Percentiles rank a stretch among this genome's conserved stretches.
Evolutionary conservation across 257 asterid genomes (phyloP).

Genomic region (Capsicum baccatum): DNA sequence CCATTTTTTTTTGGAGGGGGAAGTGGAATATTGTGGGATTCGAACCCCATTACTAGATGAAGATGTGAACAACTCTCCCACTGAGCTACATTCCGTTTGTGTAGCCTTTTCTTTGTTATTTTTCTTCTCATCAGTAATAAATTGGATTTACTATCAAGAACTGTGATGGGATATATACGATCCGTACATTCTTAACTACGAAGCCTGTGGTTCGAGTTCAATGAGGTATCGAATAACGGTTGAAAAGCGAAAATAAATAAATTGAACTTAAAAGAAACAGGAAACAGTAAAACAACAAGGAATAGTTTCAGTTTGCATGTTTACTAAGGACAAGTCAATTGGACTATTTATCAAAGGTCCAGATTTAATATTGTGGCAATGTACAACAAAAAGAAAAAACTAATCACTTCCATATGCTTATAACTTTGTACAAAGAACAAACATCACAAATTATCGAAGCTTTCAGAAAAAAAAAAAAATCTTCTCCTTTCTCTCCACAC

Average conservation of each 20-base stretch:
- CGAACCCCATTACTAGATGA: too few relatives aligned
- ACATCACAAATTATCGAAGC: neutral
- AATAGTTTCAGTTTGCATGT: slow-evolving; percentile 15
- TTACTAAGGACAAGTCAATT: neutral
- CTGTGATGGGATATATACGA: neutral
- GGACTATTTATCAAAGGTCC: slow-evolving; percentile 20
- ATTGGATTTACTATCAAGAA: too few relatives aligned
- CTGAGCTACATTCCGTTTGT: too few relatives aligned
- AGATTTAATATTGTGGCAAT: neutral
- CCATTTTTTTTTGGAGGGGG: too few relatives aligned
- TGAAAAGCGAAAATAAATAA: neutral
- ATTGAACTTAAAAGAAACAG: neutral
- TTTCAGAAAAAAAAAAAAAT: neutral
- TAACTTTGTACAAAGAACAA: neutral
- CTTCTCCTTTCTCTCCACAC: too few relatives aligned
- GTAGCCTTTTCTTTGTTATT: neutral
- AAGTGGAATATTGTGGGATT: too few relatives aligned
- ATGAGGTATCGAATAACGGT: neutral
- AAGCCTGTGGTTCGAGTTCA: neutral
- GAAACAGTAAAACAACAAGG: neutral
- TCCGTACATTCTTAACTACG: neutral
- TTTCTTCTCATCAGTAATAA: neutral
- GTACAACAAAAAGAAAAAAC: neutral
- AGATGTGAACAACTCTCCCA: too few relatives aligned
- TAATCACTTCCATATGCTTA: neutral